Evolutionary conservation across 352 stramenopile species (phyloP), one percentile per base, ranked within the genome.

Genomic region (Globisporangium alternatum): DNA sequence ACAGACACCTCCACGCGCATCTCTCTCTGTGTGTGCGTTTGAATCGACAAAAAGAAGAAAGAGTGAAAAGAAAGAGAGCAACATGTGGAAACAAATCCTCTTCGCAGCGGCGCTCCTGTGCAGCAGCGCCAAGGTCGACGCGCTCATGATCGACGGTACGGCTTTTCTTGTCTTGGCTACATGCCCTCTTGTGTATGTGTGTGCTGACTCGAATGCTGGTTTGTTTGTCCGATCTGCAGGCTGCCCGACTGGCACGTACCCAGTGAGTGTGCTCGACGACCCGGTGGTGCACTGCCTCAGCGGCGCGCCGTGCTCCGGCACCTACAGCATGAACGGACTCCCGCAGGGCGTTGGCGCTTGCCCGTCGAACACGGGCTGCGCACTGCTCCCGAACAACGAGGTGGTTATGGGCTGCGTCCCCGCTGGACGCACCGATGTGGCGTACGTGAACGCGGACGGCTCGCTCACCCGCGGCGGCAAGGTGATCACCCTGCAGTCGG

Each of bases 361-460:
- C 47, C 83, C 83, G 1, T 67, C 63, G 3, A 74, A 72, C 35
- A 77, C 78, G 17, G 78, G 67, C 52, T 92, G 83, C 56, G 83
- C 81, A 21, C 69, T 90, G 33, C 69, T 90, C 47, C 83, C 83
- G 0, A 58, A 81, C 52, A 68, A 84, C 55, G 78, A 80, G 28
- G 67, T 67, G 13, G 83, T 90, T 61, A 92, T 92, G 83, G 80
- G 78, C 63, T 92, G 83, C 61, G 81, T 88, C 1, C 21, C 67
- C 9, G 53, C 63, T 2, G 80, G 80, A 2, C 81, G 79, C 43
- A 56, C 61, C 15, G 81, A 89, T 61, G 74, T 92, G 54, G 73
- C 78, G 33, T 92, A 90, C 60, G 80, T 92, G 19, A 90, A 92
- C 54, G 71, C 72, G 19, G 83, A 92, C 70, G 81, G 80, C 61